These are phyloP conservation scores for Coniella lustricola DNA, from an alignment of 2,329 filamentous ascomycete species.

Conservation along the genomic window DNA sequence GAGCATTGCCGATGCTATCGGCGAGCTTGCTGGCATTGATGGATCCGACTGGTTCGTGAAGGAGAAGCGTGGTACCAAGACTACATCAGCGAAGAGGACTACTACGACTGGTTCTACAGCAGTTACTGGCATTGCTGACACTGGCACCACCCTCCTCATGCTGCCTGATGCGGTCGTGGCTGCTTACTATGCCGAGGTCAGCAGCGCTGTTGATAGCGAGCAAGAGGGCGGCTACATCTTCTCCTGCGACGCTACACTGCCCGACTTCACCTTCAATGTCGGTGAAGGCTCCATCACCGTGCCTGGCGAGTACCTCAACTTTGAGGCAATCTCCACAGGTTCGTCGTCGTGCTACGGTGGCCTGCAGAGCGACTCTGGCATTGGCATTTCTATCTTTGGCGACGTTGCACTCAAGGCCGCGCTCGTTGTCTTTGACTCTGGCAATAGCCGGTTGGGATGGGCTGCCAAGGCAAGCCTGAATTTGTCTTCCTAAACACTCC, in stretches of 20 bases:
- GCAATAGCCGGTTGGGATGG: conserved; percentile 35
- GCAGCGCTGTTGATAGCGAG: conserved; percentile 27
- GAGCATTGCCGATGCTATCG: neutral
- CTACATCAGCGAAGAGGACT: neutral
- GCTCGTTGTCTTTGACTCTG: conserved; percentile 27
- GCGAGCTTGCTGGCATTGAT: conserved; percentile 30
- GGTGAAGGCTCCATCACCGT: conserved; percentile 27
- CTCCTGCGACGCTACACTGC: conserved; percentile 27
- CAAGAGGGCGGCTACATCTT: conserved; percentile 30
- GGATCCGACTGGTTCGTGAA: conserved; percentile 3
- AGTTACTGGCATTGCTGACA: conserved; percentile 31
- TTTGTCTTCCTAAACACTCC: neutral
- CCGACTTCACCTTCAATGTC: conserved; percentile 30
- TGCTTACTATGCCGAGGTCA: conserved; percentile 32
- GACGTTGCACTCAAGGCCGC: conserved; percentile 26
- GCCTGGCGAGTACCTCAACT: conserved; percentile 32
- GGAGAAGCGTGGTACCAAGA: neutral
- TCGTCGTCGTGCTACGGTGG: conserved; percentile 27
- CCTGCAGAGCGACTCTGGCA: conserved; percentile 23
- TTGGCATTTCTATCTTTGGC: conserved; percentile 24
- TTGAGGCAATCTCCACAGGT: conserved; percentile 18
- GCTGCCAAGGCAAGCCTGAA: conserved; percentile 23
- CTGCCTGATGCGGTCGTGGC: conserved; percentile 29
- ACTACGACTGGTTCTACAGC: conserved; percentile 25
- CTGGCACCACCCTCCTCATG: conserved; percentile 36